Percentiles rank a stretch among this genome's conserved stretches.
Conservation (phyloP, 2,329 filamentous ascomycete genomes). For the Xylaria sp. region DNA sequence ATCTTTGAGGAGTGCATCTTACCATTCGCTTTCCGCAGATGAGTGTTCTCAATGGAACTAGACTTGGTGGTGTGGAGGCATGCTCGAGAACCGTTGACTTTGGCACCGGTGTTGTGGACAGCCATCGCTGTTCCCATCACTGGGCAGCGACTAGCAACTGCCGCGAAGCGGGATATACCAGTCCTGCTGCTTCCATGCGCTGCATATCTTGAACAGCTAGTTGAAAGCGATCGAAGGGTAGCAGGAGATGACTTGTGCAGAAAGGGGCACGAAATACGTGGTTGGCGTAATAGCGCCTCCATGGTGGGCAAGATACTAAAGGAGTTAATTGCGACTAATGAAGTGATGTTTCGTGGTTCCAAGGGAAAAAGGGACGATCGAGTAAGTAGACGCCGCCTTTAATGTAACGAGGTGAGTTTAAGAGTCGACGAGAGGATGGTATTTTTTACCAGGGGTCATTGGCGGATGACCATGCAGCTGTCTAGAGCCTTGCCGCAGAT, state of each 20-base stretch:
- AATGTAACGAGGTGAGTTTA: background rate
- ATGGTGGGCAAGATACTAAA: background rate
- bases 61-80: slow-evolving; percentile 11
- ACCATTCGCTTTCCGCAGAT: slow-evolving; percentile 12
- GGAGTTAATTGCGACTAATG: background rate
- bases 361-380: background rate
- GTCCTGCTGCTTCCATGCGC: slow-evolving; percentile 4
- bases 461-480: background rate
- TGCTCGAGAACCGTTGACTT: slow-evolving; percentile 1
- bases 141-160: slow-evolving; percentile 16
- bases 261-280: slow-evolving; percentile 9
- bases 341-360: background rate
- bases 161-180: slow-evolving; percentile 1
- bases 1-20: slow-evolving; percentile 9
- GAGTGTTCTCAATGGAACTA: slow-evolving; percentile 13
- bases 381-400: slow-evolving; percentile 1
- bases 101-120: background rate
- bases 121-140: slow-evolving; percentile 15
- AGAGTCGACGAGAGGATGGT: background rate
- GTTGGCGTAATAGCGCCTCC: slow-evolving; percentile 15
- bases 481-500: slow-evolving; percentile 9
- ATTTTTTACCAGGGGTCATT: slow-evolving; percentile 1
- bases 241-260: slow-evolving; percentile 19
- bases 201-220: background rate
- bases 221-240: slow-evolving; percentile 13